Evolutionary conservation across 2,329 filamentous ascomycete genomes (phyloP).

Genomic region (Nemania sp.): DNA sequence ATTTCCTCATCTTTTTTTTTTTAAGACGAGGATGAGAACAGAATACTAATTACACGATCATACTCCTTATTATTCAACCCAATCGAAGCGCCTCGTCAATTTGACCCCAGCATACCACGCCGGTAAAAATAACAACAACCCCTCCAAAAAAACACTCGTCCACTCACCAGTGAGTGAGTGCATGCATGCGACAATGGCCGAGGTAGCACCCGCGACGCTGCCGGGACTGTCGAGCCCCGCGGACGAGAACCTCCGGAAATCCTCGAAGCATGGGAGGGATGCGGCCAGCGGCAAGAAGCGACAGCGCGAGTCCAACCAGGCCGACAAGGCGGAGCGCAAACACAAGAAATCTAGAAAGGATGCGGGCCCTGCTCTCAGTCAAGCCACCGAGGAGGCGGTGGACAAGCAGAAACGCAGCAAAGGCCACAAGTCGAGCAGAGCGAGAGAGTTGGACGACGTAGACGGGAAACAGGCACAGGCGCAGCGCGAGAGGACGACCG

Average conservation of each 20-base stretch:
- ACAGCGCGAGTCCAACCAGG: conserved; percentile 34
- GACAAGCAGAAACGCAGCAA: conserved; percentile 20
- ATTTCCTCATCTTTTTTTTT: conserved; percentile 12
- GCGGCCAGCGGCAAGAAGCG: conserved; percentile 34
- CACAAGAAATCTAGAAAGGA: conserved; percentile 55
- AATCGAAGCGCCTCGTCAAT: background rate
- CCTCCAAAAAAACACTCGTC: background rate
- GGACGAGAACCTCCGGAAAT: conserved; percentile 24
- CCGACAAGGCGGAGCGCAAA: conserved; percentile 49
- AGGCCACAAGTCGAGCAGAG: conserved; percentile 20
- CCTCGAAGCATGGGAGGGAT: conserved; percentile 28
- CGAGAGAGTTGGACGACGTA: background rate
- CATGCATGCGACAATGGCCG: conserved; percentile 28
- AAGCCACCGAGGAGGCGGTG: background rate
- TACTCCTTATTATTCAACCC: background rate
- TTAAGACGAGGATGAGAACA: background rate
- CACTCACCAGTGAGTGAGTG: background rate
- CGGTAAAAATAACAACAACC: too few relatives aligned
- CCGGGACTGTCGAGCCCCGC: conserved; percentile 8
- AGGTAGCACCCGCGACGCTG: conserved; percentile 17
- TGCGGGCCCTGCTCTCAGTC: conserved; percentile 2
- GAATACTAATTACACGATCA: background rate
- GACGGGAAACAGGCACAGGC: background rate
- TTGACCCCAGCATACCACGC: background rate
- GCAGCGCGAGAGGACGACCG: conserved; percentile 40